Base-by-base conservation (phyloP, 352 stramenopile genomes). In the Phytopythium vexans region DNA sequence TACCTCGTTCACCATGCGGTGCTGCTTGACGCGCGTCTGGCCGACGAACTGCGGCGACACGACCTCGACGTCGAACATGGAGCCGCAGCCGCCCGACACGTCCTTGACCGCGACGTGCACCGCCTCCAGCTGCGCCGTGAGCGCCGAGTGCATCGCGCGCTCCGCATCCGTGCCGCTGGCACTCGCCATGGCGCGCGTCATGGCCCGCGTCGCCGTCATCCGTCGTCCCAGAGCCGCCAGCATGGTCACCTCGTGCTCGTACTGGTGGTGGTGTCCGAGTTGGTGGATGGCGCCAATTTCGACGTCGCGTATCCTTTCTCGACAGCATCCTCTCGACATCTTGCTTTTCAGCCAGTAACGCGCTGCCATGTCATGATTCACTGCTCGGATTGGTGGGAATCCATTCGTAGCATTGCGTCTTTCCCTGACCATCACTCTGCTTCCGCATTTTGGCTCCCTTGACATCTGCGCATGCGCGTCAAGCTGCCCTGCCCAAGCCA, bases 21-120 rank as follows among this genome's bases (percentile, higher is more conserved):
- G 84, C 68, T 95, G 86, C 68, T 92, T 89, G 62, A 96, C 79
- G 59, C 83, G 86, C 58, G 74, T 82, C 62, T 94, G 78, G 21
- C 85, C 85, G 3, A 64, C 64, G 33, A 96, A 96, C 40, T 80
- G 70, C 34, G 82, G 54, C 14, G 88, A 96, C 35, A 74, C 82
- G 16, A 96, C 83, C 55, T 94, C 77, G 39, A 96, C 77, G 58
- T 95, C 74, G 62, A 88, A 96, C 82, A 94, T 94, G 58, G 82
- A 87, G 53, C 88, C 88, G 55, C 88, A 96, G 52, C 88, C 88
- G 52, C 88, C 88, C 14, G 86, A 95, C 31, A 96, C 83, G 64
- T 96, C 87, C 21, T 77, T 72, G 27, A 96, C 85, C 45, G 89
- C 88, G 48, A 94, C 84, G 64, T 94, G 76, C 41, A 77, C 73